Percentiles rank a stretch among this genome's conserved stretches.
These are phyloP conservation scores for Leccinum solheimii DNA, from an alignment of 1,284 basidiomycete genomes.

Conservation along the genomic window DNA sequence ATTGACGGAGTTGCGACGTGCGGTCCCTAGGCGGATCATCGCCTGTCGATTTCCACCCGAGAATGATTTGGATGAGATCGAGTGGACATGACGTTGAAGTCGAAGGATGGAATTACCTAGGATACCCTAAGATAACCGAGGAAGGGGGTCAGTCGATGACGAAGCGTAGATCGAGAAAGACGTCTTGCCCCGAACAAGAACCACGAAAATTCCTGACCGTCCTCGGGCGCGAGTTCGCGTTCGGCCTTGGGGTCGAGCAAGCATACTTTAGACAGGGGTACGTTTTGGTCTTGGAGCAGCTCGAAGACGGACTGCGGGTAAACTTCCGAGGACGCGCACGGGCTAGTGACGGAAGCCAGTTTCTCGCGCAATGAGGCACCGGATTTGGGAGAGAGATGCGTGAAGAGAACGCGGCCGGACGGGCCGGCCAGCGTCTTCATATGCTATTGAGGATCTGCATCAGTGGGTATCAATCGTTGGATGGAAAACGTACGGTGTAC, in stretches of 20 bases:
- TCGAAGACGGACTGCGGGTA: constrained; percentile 67
- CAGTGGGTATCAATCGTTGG: too few relatives aligned
- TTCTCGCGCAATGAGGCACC: constrained; percentile 54
- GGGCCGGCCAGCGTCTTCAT: constrained; percentile 80
- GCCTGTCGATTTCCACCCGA: constrained; percentile 43
- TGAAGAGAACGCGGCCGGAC: constrained; percentile 73
- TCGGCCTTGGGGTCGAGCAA: constrained; percentile 86
- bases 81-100: background rate
- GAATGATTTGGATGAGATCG: background rate
- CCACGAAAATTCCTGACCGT: constrained; percentile 77
- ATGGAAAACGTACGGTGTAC: constrained; percentile 48
- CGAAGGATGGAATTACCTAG: constrained; percentile 42
- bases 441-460: constrained; percentile 51
- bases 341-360: constrained; percentile 34
- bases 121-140: constrained; percentile 49
- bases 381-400: constrained; percentile 76
- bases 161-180: constrained; percentile 3
- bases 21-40: constrained; percentile 90
- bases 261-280: constrained; percentile 69
- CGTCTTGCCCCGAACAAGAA: constrained; percentile 80
- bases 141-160: background rate
- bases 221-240: constrained; percentile 66
- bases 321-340: constrained; percentile 42
- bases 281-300: constrained; percentile 51
- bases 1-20: constrained; percentile 81